phyloP scores from a whole-genome alignment of 305 asterid genomes.

The Coffea humblotiana region DNA sequence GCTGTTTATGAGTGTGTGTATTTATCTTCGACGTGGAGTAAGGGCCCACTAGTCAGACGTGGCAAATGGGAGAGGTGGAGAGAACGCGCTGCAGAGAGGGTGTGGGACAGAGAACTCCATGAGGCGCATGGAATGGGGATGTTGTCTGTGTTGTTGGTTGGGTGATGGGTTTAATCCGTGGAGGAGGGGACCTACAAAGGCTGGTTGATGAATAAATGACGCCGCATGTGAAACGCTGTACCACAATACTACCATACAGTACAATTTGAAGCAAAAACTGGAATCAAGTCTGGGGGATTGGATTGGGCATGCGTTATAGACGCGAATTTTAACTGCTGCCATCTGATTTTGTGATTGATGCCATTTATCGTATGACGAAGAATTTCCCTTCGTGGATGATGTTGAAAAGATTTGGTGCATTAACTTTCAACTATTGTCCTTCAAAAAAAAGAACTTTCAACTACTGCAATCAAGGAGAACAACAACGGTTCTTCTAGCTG shows the following conservation, averaged over 20 bases:
- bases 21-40: background rate
- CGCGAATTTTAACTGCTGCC: background rate
- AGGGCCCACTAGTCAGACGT: conserved; percentile 24
- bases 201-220: conserved; percentile 17
- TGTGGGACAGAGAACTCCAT: background rate
- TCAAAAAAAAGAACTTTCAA: background rate
- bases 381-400: background rate
- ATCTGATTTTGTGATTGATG: background rate
- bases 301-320: background rate
- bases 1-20: background rate
- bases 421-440: background rate
- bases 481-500: too few relatives aligned
- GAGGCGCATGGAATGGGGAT: conserved; percentile 28
- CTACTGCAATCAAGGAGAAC: too few relatives aligned
- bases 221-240: conserved; percentile 17
- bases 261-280: background rate
- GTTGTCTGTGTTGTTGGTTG: conserved; percentile 16
- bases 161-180: conserved; percentile 23
- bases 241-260: too few relatives aligned
- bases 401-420: background rate
- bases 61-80: conserved; percentile 14
- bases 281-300: background rate
- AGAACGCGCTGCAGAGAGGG: conserved; percentile 7
- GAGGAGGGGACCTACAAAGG: conserved; percentile 21
- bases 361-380: background rate